Base-by-base conservation (phyloP, 2,329 filamentous ascomycete species). In the Epichloe brachyelytri region DNA sequence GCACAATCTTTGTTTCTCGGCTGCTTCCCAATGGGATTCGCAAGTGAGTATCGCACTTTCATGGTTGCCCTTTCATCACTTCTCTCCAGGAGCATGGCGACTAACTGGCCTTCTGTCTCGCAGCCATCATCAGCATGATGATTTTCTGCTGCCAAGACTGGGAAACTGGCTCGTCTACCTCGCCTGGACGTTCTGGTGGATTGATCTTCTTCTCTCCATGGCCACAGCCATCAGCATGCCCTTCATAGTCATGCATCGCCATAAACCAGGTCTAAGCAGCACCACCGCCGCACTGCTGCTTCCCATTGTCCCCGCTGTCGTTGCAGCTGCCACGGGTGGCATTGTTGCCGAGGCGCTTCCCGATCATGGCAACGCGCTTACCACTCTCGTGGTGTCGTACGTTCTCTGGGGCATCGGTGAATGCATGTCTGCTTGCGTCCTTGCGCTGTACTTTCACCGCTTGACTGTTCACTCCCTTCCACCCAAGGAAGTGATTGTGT, bases 401-500 rank as follows among this genome's bases (percentile, higher is more conserved):
- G 68, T 86, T 15, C 75, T 87, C 56, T 86, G 80, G 81, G 83
- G 83, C 0, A 78, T 80, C 52, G 79, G 81, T 4, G 72, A 68
- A 57, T 64, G 64, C 36, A 71, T 87, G 48, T 77, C 82, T 2
- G 75, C 82, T 63, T 72, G 75, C 41, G 75, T 85, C 19, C 67
- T 86, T 26, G 79, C 78, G 11, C 75, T 87, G 38, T 88, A 87
- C 64, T 85, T 85, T 60, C 79, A 83, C 53, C 79, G 83, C 11
- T 70, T 88, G 10, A 80, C 78, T 4, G 63, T 86, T 3, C 77
- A 86, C 64, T 79, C 80, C 39, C 71, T 86, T 14, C 83, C 83
- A 0, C 76, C 81, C 1, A 72, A 77, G 46, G 83, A 85, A 59
- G 77, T 81, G 51, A 81, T 86, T 43, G 81, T 86, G 10, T 83